Evolutionary conservation across 148 eudicot genomes (phyloP).

Genomic region (Nyssa sinensis): DNA sequence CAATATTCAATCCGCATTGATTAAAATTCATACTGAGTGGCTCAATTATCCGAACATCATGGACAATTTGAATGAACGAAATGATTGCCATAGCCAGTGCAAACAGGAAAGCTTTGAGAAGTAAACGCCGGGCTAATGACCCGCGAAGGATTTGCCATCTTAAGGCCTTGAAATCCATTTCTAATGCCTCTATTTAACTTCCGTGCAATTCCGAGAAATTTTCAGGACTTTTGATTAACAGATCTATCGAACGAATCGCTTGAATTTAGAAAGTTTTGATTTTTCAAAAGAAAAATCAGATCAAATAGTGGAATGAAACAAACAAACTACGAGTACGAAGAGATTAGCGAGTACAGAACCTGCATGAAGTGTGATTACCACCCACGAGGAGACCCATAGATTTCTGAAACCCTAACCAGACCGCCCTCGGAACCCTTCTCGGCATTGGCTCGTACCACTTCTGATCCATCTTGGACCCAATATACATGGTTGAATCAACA

Average conservation of each 20-base stretch:
- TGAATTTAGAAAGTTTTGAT: not conserved
- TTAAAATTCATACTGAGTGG: slow-evolving; percentile 24
- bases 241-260: slow-evolving; percentile 4
- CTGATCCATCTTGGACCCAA: slow-evolving; percentile 17
- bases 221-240: not conserved
- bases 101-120: slow-evolving; percentile 49
- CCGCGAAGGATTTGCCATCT: slow-evolving; percentile 75
- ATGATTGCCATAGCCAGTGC: slow-evolving; percentile 43
- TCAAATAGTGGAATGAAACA: slow-evolving; percentile 10
- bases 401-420: slow-evolving; percentile 80
- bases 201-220: not conserved
- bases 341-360: slow-evolving; percentile 89
- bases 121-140: slow-evolving; percentile 51
- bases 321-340: slow-evolving; percentile 5
- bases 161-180: slow-evolving; percentile 49
- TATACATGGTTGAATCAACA: not conserved
- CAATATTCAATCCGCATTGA: slow-evolving; percentile 41
- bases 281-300: not conserved
- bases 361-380: slow-evolving; percentile 99
- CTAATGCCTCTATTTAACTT: not conserved
- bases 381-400: slow-evolving; percentile 95
- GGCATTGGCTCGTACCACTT: slow-evolving; percentile 43
- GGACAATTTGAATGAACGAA: slow-evolving; percentile 52
- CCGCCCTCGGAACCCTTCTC: slow-evolving; percentile 60
- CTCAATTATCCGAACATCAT: slow-evolving; percentile 38